Conservation (phyloP, 345 rosid species). For the Eucalyptus erythrocorys region DNA sequence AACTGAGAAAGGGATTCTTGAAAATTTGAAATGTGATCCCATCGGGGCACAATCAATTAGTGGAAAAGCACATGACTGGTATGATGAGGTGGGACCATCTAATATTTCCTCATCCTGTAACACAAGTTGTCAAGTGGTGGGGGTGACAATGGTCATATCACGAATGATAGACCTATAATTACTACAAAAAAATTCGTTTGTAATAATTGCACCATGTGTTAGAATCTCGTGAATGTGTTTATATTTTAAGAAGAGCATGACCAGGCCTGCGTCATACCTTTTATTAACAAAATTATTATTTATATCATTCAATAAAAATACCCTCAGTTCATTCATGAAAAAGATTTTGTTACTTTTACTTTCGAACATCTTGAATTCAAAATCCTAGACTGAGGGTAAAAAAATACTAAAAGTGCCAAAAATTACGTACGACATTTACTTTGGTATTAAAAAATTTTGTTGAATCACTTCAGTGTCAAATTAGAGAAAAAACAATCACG, state of each 20-base stretch:
- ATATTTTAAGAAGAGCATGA: background rate
- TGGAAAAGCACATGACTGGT: background rate
- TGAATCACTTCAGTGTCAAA: fast-evolving
- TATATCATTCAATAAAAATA: background rate
- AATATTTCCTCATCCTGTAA: too few relatives aligned
- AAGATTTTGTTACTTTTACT: background rate
- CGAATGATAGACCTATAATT: background rate
- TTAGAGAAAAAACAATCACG: fast-evolving
- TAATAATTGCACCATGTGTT: background rate
- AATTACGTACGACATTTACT: fast-evolving
- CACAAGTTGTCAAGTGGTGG: background rate
- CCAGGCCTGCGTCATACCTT: background rate
- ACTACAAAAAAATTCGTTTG: background rate
- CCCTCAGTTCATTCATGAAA: background rate
- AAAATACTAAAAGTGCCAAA: too few relatives aligned
- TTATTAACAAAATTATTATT: background rate
- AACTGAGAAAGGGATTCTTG: background rate
- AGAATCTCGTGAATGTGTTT: background rate
- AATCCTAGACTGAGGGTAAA: fast-evolving
- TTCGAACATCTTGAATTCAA: fast-evolving
- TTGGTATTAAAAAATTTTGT: too few relatives aligned
- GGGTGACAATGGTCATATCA: background rate
- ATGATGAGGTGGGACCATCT: background rate
- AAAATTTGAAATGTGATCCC: background rate
- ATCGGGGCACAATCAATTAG: background rate